Evolutionary conservation across 345 rosid species (phyloP).

Genomic region (Toxicodendron radicans): DNA sequence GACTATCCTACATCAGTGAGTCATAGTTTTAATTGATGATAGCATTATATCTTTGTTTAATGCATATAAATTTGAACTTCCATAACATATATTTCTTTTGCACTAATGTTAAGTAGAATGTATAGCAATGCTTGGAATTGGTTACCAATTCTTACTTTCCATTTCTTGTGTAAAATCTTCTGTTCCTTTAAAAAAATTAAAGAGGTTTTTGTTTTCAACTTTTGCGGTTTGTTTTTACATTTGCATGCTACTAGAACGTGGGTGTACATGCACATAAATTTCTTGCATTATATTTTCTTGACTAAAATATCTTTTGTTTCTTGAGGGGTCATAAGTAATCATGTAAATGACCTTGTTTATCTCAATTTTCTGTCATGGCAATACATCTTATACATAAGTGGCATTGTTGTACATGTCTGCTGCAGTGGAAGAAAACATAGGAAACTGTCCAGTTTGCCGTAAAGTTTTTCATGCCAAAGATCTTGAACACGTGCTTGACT

Average conservation of each 20-base stretch:
- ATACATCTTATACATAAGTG: neutral
- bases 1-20: no score
- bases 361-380: neutral
- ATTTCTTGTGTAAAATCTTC: neutral
- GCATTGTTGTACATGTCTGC: conserved; percentile 31
- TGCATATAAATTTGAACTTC: conserved; percentile 6
- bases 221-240: neutral
- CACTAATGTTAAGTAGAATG: neutral
- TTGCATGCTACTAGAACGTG: neutral
- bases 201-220: neutral
- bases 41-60: neutral
- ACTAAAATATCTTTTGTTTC: neutral
- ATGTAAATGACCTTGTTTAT: neutral
- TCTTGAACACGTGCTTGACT: conserved; percentile 72
- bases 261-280: neutral
- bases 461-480: conserved; percentile 71
- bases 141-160: neutral
- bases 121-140: neutral
- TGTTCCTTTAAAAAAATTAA: neutral
- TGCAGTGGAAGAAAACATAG: conserved; percentile 41
- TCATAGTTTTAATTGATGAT: no score
- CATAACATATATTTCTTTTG: neutral
- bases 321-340: neutral
- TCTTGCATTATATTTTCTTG: neutral
- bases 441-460: conserved; percentile 88